Evolutionary conservation across 176 grass and related monocot genomes (phyloP).

Genomic region (Oryza australiensis): DNA sequence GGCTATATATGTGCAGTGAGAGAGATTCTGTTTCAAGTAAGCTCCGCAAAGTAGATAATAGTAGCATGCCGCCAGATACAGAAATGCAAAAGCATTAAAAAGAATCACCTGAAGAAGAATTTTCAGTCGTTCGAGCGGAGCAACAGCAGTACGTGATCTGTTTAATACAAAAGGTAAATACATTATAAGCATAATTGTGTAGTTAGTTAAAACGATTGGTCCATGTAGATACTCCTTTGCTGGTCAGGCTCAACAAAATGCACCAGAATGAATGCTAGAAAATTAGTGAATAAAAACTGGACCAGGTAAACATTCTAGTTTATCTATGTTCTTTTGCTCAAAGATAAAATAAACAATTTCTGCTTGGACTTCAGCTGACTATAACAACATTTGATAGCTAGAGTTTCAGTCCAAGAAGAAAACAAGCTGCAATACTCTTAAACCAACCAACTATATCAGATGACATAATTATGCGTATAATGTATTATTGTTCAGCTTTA

Average conservation of each 20-base stretch:
- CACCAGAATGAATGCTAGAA: neutral
- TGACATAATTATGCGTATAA: conserved; percentile 3
- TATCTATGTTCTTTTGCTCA: neutral
- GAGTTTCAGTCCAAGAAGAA: conserved; percentile 19
- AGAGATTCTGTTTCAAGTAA: neutral
- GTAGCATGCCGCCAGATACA: neutral
- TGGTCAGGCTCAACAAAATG: neutral
- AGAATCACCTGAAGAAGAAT: conserved; percentile 89
- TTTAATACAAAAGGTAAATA: conserved; percentile 18
- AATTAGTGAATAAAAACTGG: neutral
- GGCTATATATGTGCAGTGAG: neutral
- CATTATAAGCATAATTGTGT: neutral
- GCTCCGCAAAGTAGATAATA: neutral
- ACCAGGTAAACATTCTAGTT: conserved; percentile 1
- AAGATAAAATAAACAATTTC: neutral
- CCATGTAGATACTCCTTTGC: neutral
- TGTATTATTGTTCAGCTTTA: conserved; percentile 3
- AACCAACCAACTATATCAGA: conserved; percentile 7
- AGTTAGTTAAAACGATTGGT: neutral
- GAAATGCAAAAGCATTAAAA: conserved; percentile 1
- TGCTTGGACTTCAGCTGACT: neutral
- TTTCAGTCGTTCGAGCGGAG: conserved; percentile 92
- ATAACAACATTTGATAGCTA: conserved; percentile 8
- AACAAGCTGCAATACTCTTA: conserved; percentile 27
- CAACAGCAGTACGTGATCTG: conserved; percentile 99